These are phyloP conservation scores for Fusarium gaditjirri DNA, from an alignment of 2,329 filamentous ascomycete species.

Conservation along the genomic window DNA sequence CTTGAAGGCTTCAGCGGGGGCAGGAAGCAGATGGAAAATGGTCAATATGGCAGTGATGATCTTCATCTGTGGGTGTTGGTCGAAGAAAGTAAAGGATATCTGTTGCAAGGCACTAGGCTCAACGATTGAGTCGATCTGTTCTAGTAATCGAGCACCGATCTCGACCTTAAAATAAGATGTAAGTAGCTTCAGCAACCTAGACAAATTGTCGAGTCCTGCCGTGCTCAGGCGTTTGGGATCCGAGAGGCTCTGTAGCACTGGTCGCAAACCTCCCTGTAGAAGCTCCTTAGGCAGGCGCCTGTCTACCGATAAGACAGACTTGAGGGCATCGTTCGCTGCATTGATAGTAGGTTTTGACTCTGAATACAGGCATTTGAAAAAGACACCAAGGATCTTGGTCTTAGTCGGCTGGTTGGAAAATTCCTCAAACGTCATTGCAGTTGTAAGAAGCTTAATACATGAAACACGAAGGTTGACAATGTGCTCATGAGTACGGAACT, in stretches of 20 bases:
- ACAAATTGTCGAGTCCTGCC: slow-evolving; percentile 89
- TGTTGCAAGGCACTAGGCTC: slow-evolving; percentile 84
- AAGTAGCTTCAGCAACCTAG: slow-evolving; percentile 86
- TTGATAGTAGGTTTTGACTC: slow-evolving; percentile 93
- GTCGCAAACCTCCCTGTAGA: slow-evolving; percentile 90
- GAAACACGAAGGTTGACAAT: slow-evolving; percentile 93
- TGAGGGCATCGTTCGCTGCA: slow-evolving; percentile 90
- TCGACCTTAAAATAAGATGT: slow-evolving; percentile 99
- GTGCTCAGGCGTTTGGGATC: slow-evolving; percentile 91
- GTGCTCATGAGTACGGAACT: slow-evolving; percentile 94
- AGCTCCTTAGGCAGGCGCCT: slow-evolving; percentile 95
- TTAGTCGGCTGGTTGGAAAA: slow-evolving; percentile 79
- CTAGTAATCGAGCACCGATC: slow-evolving; percentile 90
- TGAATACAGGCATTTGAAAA: slow-evolving; percentile 97
- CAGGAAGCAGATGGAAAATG: slow-evolving; percentile 94
- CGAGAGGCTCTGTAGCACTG: slow-evolving; percentile 95
- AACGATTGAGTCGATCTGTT: slow-evolving; percentile 92
- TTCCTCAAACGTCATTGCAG: slow-evolving; percentile 91
- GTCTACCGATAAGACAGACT: slow-evolving; percentile 86
- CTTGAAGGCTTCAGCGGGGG: slow-evolving; percentile 90
- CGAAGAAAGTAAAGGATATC: slow-evolving; percentile 93
- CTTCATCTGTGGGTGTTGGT: slow-evolving; percentile 93
- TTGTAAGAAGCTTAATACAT: slow-evolving; percentile 91
- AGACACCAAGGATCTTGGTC: slow-evolving; percentile 86
- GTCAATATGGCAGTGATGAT: slow-evolving; percentile 95